These are phyloP conservation scores for Funneliformis mosseae DNA, from an alignment of 192 early-diverging fungal genomes.

Conservation along the genomic window DNA sequence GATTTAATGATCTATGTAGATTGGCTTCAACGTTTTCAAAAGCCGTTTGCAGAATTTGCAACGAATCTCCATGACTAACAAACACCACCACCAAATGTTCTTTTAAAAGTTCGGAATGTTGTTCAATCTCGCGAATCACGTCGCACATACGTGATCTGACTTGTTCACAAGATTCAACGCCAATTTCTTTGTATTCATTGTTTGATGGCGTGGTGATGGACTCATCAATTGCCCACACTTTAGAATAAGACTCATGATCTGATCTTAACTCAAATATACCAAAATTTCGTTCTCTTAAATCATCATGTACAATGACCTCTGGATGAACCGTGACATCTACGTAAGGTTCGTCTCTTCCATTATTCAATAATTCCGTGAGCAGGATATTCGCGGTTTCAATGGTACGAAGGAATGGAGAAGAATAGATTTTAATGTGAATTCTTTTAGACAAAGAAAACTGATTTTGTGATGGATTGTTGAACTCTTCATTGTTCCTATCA, in stretches of 20 bases:
- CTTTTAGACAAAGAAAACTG: not conserved
- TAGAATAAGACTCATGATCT: conserved; percentile 16
- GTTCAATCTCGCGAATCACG: not conserved
- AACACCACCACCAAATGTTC: conserved; percentile 36
- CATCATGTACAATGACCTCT: conserved; percentile 15
- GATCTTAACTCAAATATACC: conserved; percentile 49
- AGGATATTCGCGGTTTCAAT: conserved; percentile 52
- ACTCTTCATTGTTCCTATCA: not conserved
- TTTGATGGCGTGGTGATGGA: not conserved
- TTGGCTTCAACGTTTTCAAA: conserved; percentile 48
- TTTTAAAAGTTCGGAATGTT: conserved; percentile 3
- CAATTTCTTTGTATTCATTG: not conserved
- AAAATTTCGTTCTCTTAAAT: conserved; percentile 50
- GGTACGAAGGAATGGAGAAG: conserved; percentile 52
- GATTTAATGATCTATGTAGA: conserved; percentile 49
- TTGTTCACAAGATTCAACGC: not conserved
- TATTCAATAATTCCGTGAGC: conserved; percentile 23
- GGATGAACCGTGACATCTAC: conserved; percentile 4
- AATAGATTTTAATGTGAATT: conserved; percentile 39
- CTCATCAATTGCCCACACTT: conserved; percentile 3
- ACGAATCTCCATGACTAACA: conserved; percentile 57
- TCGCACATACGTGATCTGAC: not conserved
- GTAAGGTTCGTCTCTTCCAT: not conserved
- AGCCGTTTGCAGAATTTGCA: conserved; percentile 53
- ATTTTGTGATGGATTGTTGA: not conserved